Evolutionary conservation across 2,329 filamentous ascomycete species (phyloP), one percentile per base, ranked within the genome.

Genomic region (Bipolaris zeicola): DNA sequence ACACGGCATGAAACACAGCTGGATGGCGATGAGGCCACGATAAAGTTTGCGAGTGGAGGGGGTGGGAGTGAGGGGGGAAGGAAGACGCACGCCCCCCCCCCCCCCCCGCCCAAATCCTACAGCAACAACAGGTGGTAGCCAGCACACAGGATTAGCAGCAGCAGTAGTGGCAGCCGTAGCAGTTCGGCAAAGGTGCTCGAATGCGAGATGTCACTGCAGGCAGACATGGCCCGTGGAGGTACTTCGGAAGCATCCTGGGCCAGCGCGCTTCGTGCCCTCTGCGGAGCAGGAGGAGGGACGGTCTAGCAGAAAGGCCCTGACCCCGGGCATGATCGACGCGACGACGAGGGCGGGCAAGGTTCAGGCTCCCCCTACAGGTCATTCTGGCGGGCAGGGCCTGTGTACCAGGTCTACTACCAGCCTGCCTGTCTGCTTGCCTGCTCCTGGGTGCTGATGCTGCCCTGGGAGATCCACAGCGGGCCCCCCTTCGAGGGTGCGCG

Each of bases 1-100:
- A 56, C 59, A 56, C 50, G 42, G 55, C 37, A 38, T 58, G 61
- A 61, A 64, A 67, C 55, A 50, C 56, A 47, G 50, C 38, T 52
- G 42, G 45, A 58, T 42, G 44, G 46, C 43, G 43, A 52, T 45
- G 50, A 52, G 44, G 47, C 57, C 50, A 48, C 47, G 50, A 60
- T 61, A 62, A 50, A 65, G 55, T 65, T 63, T 60, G 39, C 13
- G 31, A 28, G 38, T 14, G 31, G 26, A 43, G 24, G 22, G 39
- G 6, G 16, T 37, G 22, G 8, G 37, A 18, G 16, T 20, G 37
- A 26, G 24, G 24, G 41, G 14, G 24, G 24, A 18, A n/a, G 41
- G 22, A n/a, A 28, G 14, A 13, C 41, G 28, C 39, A 14, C 39
- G 20, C 20, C 13, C 39, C 33, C 14, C 16, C 16, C 16, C n/a